Percentiles rank a stretch among this genome's conserved stretches.
These are phyloP conservation scores for Chlamydomonas sp. DNA, from an alignment of 139 green algal species.

Conservation along the genomic window DNA sequence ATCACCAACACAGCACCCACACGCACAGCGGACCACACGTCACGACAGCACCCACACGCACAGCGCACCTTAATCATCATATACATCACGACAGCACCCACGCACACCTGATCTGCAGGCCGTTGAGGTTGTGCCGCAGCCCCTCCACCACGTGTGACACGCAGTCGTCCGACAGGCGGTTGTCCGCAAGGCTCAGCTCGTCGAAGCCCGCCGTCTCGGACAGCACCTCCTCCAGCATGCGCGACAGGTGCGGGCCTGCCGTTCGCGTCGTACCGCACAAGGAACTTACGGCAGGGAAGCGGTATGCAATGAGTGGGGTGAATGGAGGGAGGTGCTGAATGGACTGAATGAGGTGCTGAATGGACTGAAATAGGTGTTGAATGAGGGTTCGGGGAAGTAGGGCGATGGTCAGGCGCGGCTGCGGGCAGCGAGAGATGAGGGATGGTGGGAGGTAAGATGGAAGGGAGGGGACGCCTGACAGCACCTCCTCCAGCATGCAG, in stretches of 20 bases:
- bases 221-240: constrained; percentile 55
- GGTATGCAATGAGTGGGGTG: too few species aligned
- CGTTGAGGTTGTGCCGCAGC: constrained; percentile 36
- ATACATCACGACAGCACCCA: neutral
- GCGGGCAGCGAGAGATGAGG: too few species aligned
- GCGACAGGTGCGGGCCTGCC: constrained; percentile 38
- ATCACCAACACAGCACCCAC: too few species aligned
- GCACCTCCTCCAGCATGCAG: constrained; percentile 40
- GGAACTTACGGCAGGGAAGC: too few species aligned
- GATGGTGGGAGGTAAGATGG: too few species aligned
- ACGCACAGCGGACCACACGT: neutral
- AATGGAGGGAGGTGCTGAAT: too few species aligned
- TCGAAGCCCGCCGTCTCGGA: constrained; percentile 33
- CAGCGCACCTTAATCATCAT: neutral
- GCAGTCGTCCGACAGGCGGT: constrained; percentile 36
- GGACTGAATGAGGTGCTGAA: neutral
- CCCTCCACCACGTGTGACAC: constrained; percentile 37
- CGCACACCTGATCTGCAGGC: constrained; percentile 21
- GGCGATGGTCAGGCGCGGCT: too few species aligned
- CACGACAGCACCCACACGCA: neutral
- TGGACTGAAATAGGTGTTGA: too few species aligned
- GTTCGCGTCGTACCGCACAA: too few species aligned
- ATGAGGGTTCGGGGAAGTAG: too few species aligned
- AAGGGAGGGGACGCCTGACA: too few species aligned
- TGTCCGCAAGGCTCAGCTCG: constrained; percentile 39